Conservation (phyloP, 192 early-diverging fungal genomes). For the Rhizophagus clarus region DNA sequence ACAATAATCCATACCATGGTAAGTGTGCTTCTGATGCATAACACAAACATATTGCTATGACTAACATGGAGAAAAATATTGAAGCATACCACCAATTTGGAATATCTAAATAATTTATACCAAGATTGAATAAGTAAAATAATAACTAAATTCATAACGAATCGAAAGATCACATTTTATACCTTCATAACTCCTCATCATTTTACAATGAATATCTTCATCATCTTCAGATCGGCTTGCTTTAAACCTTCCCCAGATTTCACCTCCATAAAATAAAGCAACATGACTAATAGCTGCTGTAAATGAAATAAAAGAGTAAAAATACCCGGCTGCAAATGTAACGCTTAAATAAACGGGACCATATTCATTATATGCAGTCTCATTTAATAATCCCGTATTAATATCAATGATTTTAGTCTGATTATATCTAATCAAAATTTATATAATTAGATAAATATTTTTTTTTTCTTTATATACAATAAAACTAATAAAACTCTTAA, state of each 20-base stretch:
- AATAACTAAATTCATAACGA: not conserved
- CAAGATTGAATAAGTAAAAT: not conserved
- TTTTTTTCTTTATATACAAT: no score
- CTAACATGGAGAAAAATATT: conserved; percentile 42
- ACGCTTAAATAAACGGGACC: conserved; percentile 52
- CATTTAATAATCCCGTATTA: conserved; percentile 42
- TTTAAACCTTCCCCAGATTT: conserved; percentile 49
- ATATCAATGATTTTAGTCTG: conserved; percentile 49
- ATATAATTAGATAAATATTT: not conserved
- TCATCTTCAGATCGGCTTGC: conserved; percentile 26
- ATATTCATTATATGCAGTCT: conserved; percentile 44
- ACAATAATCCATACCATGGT: conserved; percentile 54
- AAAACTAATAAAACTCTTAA: not conserved
- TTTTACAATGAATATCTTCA: conserved; percentile 45
- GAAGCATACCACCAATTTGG: conserved; percentile 56
- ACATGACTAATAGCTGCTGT: conserved; percentile 56
- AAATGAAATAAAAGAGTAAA: conserved; percentile 57
- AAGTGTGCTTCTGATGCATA: conserved; percentile 40
- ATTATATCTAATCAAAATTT: conserved; percentile 42
- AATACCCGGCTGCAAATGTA: conserved; percentile 55
- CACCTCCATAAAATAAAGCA: conserved; percentile 60
- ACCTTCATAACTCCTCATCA: conserved; percentile 43
- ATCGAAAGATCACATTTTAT: not conserved
- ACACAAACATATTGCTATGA: conserved; percentile 40
- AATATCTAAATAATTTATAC: conserved; percentile 47